phyloP scores from a whole-genome alignment of 2,329 filamentous ascomycete species.

The Sporothrix sp. region DNA sequence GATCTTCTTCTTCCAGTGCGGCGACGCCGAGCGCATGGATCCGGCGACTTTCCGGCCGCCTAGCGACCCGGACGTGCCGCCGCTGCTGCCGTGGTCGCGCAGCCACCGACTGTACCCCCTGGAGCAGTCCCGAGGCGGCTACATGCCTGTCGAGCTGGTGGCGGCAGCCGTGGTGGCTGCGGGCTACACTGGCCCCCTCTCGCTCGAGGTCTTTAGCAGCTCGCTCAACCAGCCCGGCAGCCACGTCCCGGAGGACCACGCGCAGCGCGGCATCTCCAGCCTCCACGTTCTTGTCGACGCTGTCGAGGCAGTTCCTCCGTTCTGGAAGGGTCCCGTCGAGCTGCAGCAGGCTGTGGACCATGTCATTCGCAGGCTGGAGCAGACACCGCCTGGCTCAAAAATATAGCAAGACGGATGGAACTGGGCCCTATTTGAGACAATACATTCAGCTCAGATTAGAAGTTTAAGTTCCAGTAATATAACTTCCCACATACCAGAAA shows the following conservation, averaged over 20 bases:
- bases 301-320: not conserved
- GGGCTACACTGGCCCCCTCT: not conserved
- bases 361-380: not conserved
- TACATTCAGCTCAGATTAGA: no score
- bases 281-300: not conserved
- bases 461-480: no score
- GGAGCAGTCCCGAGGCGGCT: not conserved
- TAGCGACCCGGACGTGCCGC: not conserved
- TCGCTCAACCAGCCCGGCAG: not conserved
- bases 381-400: not conserved
- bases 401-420: not conserved
- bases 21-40: not conserved
- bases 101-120: not conserved
- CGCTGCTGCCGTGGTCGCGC: not conserved
- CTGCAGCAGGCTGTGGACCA: not conserved
- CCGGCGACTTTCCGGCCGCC: not conserved
- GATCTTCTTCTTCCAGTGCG: slow-evolving; percentile 3
- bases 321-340: not conserved
- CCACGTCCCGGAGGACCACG: not conserved
- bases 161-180: not conserved
- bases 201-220: not conserved
- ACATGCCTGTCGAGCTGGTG: not conserved
- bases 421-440: not conserved
- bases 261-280: not conserved
- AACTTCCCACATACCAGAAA: no score